These are phyloP conservation scores for Russula olivacea DNA, from an alignment of 768 basidiomycete species.

Conservation along the genomic window DNA sequence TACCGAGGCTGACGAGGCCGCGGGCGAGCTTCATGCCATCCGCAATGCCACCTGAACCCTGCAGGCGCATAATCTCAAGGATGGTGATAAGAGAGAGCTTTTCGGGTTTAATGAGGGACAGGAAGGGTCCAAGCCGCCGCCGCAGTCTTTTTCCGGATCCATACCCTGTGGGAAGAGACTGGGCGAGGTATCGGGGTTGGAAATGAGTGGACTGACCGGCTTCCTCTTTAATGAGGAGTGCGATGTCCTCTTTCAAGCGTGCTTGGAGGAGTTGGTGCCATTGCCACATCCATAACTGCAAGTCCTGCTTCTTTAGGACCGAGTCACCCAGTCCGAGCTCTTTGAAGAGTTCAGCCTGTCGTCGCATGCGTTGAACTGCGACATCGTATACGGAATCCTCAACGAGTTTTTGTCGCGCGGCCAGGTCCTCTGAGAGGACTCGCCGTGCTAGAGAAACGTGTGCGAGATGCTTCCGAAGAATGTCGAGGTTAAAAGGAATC, in stretches of 20 bases:
- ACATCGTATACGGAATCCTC: conserved; percentile 85
- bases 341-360: conserved; percentile 54
- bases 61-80: conserved; percentile 78
- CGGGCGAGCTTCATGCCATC: conserved; percentile 89
- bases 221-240: conserved; percentile 40
- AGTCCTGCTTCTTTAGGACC: conserved; percentile 41
- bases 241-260: conserved; percentile 48
- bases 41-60: conserved; percentile 66
- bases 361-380: conserved; percentile 62
- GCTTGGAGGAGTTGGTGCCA: conserved; percentile 65
- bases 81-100: conserved; percentile 86
- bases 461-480: conserved; percentile 62
- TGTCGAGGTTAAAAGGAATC: conserved; percentile 70
- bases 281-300: conserved; percentile 79
- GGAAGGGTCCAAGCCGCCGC: conserved; percentile 54
- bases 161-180: background rate
- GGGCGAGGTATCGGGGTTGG: background rate
- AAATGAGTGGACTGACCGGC: conserved; percentile 2
- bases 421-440: conserved; percentile 59
- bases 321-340: conserved; percentile 49
- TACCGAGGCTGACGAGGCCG: conserved; percentile 73
- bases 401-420: conserved; percentile 70
- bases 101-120: conserved; percentile 66
- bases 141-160: background rate
- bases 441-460: conserved; percentile 57